phyloP scores from a whole-genome alignment of 345 rosid genomes.

The Populus simonii region DNA sequence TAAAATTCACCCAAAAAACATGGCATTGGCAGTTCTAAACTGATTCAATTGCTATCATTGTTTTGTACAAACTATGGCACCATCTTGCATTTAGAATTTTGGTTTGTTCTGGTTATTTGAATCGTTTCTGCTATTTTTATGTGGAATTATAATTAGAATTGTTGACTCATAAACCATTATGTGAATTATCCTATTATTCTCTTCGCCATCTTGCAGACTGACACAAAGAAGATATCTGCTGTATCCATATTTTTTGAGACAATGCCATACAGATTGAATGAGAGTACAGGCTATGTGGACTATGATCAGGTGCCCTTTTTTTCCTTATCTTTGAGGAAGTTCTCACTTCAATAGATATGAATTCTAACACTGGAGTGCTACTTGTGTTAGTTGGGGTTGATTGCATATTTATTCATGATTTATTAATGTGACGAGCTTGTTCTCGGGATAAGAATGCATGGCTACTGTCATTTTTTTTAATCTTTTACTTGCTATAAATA shows the following conservation, averaged over 20 bases:
- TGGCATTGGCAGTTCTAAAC: background rate
- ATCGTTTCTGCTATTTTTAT: background rate
- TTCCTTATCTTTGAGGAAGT: background rate
- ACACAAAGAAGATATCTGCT: conserved; percentile 92
- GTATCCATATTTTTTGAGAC: conserved; percentile 94
- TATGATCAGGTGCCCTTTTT: conserved; percentile 70
- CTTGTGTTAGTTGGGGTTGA: too few relatives aligned
- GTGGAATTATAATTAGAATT: background rate
- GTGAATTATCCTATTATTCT: conserved; percentile 4
- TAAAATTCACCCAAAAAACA: background rate
- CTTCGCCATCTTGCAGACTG: conserved; percentile 56
- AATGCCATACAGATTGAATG: conserved; percentile 92
- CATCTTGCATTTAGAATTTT: background rate
- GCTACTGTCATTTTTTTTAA: background rate
- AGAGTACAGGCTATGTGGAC: conserved; percentile 86
- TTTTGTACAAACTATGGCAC: background rate
- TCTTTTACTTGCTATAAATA: too few relatives aligned
- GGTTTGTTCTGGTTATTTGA: background rate
- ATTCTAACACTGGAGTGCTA: background rate
- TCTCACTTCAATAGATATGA: background rate
- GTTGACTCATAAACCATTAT: background rate
- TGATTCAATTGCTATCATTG: background rate
- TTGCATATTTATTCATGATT: too few relatives aligned
- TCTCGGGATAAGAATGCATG: too few relatives aligned
- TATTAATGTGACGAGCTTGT: too few relatives aligned